Evolutionary conservation across 1,284 basidiomycete genomes (phyloP), one percentile per base, ranked within the genome.

Genomic region (Boletellus deceptivus): DNA sequence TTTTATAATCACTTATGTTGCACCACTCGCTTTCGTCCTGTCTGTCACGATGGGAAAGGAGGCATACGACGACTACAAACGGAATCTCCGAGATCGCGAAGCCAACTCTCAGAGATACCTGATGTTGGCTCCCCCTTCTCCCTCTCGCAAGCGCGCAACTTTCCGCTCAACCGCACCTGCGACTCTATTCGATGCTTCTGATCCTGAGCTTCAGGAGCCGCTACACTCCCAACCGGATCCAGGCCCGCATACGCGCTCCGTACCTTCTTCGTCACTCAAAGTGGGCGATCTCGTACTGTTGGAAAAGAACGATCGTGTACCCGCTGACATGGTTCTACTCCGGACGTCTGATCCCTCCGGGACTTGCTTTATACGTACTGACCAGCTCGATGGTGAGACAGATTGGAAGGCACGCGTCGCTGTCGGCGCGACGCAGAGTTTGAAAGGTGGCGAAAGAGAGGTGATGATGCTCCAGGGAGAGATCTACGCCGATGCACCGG

Each of bases 391-490:
- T 60, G 97, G 97, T 40, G 97, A 99, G 72, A 99, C 97, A 1
- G 97, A 99, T 63, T 99, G 97, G 97, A 99, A 99, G 70, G 75
- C 98, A 45, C 84, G 92, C 10, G 86, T 98, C 1, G 95, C 96
- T 0, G 86, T 97, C 18, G 39, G 52, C 22, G 49, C 22, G 13
- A 57, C 63, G 9, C 61, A 65, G 29, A 49, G 52, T 6, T 37
- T 63, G 7, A 61, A 57, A 48, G 62, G 60, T 9, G 55, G 61
- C 4, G 66, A 90, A 59, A 73, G 73, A 17, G 86, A 87, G 22
- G 69, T 99, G 3, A 76, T 89, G 20, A 70, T 76, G 7, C 71
- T 96, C 13, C 86, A 91, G 58, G 93, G 91, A 0, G 89, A 90
- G 55, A 82, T 96, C 5, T 95, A 93, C 59, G 95, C 94, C 54